Percentiles rank a stretch among this genome's conserved stretches.
These are phyloP conservation scores for Scenedesmus sp. DNA, from an alignment of 163 green algal genomes.

Conservation along the genomic window DNA sequence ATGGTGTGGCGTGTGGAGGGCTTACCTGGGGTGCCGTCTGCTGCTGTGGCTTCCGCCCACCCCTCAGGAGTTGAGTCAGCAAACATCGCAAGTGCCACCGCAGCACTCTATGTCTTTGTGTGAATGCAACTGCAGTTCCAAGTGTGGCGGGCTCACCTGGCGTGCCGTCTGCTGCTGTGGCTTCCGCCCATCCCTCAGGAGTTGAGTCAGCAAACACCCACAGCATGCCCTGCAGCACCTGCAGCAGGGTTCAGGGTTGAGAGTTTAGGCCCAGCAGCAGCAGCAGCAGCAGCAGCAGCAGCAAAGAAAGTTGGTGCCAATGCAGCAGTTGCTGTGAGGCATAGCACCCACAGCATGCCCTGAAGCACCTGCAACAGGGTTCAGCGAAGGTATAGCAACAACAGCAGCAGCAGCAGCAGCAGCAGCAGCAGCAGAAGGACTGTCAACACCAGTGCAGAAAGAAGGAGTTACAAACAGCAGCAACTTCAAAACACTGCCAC, in stretches of 20 bases:
- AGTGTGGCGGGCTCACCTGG: neutral
- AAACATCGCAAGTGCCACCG: neutral
- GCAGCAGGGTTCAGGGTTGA: neutral
- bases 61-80: neutral
- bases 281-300: neutral
- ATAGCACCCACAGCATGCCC: too few relatives aligned
- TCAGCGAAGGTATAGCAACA: neutral
- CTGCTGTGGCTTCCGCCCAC: neutral
- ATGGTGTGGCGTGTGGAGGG: too few relatives aligned
- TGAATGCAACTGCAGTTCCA: neutral
- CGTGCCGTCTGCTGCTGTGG: neutral
- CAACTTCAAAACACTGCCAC: too few relatives aligned
- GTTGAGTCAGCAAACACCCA: constrained; percentile 50
- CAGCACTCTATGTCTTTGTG: neutral
- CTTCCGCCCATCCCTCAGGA: neutral
- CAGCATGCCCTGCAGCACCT: constrained; percentile 45
- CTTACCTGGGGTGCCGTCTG: neutral
- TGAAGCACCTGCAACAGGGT: neutral
- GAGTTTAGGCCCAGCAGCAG: neutral
- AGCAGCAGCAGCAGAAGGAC: neutral
- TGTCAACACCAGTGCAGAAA: too few relatives aligned
- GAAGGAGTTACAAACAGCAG: too few relatives aligned
- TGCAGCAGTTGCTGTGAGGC: neutral
- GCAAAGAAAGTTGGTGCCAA: too few relatives aligned
- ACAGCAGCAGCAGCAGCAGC: neutral